Evolutionary conservation across 441 rosid genomes (phyloP), one percentile per base, ranked within the genome.

Genomic region (Erysimum cheiri): DNA sequence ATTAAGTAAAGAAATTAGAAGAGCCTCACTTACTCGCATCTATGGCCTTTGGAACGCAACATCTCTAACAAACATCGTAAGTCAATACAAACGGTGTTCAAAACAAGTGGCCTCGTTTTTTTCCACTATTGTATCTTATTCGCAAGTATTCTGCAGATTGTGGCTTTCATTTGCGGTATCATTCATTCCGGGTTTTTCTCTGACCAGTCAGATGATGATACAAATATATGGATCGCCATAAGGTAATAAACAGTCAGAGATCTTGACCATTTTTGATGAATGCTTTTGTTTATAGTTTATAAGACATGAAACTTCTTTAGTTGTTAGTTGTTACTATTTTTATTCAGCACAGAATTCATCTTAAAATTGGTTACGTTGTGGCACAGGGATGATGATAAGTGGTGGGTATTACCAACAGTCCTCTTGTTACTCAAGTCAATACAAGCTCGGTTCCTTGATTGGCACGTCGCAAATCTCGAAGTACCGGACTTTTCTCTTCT

Each of bases 381-480:
- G 69, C n/a, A n/a, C 85, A 95, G 98, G 68, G 97, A 90, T 67
- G 97, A 85, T 48, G 88, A 89, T 69, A 81, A 83, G 62, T 95
- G 99, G 99, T 95, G 99, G 99, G 79, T 92, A 22, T 82, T 95
- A 81, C 96, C 97, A 29, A 86, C 95, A 5, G 43, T 88, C 41
- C 95, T 95, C 31, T 39, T 89, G 55, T 63, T 90, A 64, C 77
- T 86, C 76, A 95, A 92, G 83, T 76, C 86, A 4, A 55, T 85
- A 60, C 98, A 95, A 82, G 98, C 97, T 65, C 93, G 92, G 60
- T 79, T 95, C 41, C 83, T 90, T 3, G 95, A 95, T 74, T 89
- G 97, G 96, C 98, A 92, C 69, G 82, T 95, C 12, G 99, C 97
- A 13, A 95, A 95, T 83, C 82, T 95, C 2, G 97, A 95, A 81